These are phyloP conservation scores for Didymellaceae sp. DNA, from an alignment of 2,329 filamentous ascomycete genomes.

Conservation along the genomic window DNA sequence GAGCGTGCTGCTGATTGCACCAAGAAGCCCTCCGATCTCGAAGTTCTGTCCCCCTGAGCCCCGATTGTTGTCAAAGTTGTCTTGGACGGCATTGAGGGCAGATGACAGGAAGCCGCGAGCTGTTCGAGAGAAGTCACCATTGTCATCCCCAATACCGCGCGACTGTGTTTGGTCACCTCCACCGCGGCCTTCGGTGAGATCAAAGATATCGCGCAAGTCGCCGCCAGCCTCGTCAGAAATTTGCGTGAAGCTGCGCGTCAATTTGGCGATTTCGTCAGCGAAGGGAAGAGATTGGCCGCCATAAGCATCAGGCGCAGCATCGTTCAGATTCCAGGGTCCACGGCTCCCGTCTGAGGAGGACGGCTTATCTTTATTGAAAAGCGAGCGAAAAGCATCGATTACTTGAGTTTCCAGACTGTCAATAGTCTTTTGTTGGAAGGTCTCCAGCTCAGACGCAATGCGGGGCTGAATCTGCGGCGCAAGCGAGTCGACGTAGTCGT, in stretches of 20 bases:
- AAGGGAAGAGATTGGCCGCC: slow-evolving; percentile 39
- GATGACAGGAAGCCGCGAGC: slow-evolving; percentile 36
- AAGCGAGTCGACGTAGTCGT: slow-evolving; percentile 40
- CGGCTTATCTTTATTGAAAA: slow-evolving; percentile 32
- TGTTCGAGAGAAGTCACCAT: slow-evolving; percentile 23
- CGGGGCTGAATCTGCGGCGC: slow-evolving; percentile 42
- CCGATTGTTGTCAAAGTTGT: slow-evolving; percentile 30
- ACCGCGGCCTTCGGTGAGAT: slow-evolving; percentile 30
- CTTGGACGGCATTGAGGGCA: slow-evolving; percentile 35
- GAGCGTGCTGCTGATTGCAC: slow-evolving; percentile 35
- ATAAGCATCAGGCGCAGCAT: slow-evolving; percentile 38
- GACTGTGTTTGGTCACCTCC: slow-evolving; percentile 23
- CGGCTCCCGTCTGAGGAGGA: slow-evolving; percentile 24
- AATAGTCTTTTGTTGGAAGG: slow-evolving; percentile 42
- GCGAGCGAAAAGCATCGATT: slow-evolving; percentile 37
- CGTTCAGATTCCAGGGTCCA: slow-evolving; percentile 32
- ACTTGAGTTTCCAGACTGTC: slow-evolving; percentile 41
- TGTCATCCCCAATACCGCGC: slow-evolving; percentile 8
- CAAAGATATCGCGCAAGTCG: slow-evolving; percentile 39
- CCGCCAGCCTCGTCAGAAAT: slow-evolving; percentile 37
- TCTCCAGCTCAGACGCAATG: slow-evolving; percentile 38
- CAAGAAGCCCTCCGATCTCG: slow-evolving; percentile 36
- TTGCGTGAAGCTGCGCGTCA: slow-evolving; percentile 38
- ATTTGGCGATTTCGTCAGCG: slow-evolving; percentile 38
- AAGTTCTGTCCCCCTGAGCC: slow-evolving; percentile 23